Evolutionary conservation across 768 basidiomycete species (phyloP), one percentile per base, ranked within the genome.

Genomic region (Ephemerocybe angulata): DNA sequence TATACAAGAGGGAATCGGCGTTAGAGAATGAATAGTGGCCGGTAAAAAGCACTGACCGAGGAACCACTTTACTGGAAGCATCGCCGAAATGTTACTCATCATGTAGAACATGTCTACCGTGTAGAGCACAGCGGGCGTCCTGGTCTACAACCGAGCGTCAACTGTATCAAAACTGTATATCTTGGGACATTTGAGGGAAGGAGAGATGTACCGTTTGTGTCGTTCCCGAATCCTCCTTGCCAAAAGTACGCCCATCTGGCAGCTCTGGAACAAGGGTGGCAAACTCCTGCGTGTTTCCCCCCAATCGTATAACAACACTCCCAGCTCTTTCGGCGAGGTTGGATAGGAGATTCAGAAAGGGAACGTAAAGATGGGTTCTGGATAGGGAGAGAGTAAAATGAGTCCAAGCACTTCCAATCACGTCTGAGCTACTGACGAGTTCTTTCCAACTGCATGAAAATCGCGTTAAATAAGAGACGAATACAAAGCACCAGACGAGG

Each of bases 281-380:
- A 3, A 73, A 78, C 53, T 93, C 90, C 64, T 92, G 90, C 0
- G 86, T 85, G 68, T 91, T 92, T 44, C 90, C 90, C 25, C 90
- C 90, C 1, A 92, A 74, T 50, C 90, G 82, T 17, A 90, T 68
- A 12, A 77, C 69, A 4, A 88, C 81, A 1, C 67, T 62, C 2
- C 88, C 88, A 3, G 81, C 79, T 27, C 90, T 77, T 60, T 81
- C 74, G 46, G 73, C 75, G n/a, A 93, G 72, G 58, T 88, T 87
- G 5, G 82, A 75, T 76, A 93, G 81, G 27, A 91, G 74, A 64
- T 93, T 92, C 19, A 91, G 77, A 70, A 91, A 90, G 0, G 84
- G 78, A 37, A 86, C 78, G 44, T 79, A 74, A 17, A 84, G 61
- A 19, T 75, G 66, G 3, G 77, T 71, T 3, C 42, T 44, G 42